Evolutionary conservation across 331 rosid species (phyloP), one percentile per base, ranked within the genome.

Genomic region (Acacia pycnantha): DNA sequence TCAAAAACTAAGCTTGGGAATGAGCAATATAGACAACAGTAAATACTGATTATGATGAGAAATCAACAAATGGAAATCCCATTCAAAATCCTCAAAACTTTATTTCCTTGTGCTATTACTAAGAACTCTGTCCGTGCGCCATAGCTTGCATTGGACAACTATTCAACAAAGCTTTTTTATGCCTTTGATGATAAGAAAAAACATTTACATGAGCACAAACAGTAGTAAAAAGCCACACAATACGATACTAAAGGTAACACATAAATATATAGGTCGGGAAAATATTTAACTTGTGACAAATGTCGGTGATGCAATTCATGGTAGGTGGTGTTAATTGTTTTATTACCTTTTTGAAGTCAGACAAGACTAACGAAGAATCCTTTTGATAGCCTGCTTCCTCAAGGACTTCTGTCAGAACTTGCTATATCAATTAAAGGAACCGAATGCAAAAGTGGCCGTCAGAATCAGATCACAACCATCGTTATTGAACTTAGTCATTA

Each of bases 311-410:
- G 73, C 27, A 78, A 82, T 41, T 69, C 70, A 79, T 26, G 86
- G 80, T 47, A 73, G 41, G 9, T 37, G 37, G 76, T 43, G 73
- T 62, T 40, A 40, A 16, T 47, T 70, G 48, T 76, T 65, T 89
- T 56, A 11, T 62, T 91, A 93, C 97, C 97, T 90, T 90, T 85
- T 82, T 79, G 88, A 91, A 93, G 90, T 93, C 97, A 13, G 90
- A 86, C 83, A 88, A 78, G 81, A 80, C 83, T 72, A 93, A 76
- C 26, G 77, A 83, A 35, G 95, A 89, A 80, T 88, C 90, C 83
- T 77, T 93, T 77, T 86, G 37, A 82, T 89, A 91, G 78, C 95
- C 97, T 35, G 97, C 90, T 78, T 93, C 97, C 90, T 90, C 95
- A 22, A 93, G 93, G 73, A 93, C 92, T 54, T 78, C 90, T 74